Evolutionary conservation across 805 yeast genomes (phyloP), one percentile per base, ranked within the genome.

Genomic region (Zygotorulaspora chibaensis): DNA sequence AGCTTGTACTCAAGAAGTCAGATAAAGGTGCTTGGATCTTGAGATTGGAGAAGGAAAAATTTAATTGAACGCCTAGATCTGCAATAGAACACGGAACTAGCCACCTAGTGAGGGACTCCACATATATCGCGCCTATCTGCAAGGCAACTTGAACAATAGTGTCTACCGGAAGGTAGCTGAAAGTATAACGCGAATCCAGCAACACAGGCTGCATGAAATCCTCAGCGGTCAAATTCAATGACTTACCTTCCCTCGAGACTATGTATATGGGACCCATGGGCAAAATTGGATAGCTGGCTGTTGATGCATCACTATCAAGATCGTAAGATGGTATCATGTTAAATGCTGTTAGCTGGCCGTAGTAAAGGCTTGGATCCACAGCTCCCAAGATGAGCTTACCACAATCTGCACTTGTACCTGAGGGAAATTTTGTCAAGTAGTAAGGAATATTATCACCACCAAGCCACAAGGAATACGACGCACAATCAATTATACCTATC

Each of bases 81-180:
- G 71, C 73, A 12, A 83, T 65, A 10, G 74, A 65, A 66, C 93
- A 85, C 47, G 75, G 75, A 11, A 82, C 81, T 12, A 83, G 55
- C 91, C 91, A 85, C 13, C 73, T 56, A 18, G 67, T 68, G 6
- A 70, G 56, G 5, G 69, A 67, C 3, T 65, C 60, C 2, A 76
- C 72, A 58, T 77, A 85, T 51, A 72, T 76, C 0, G 91, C 91
- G 56, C 81, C 81, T 33, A 82, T 66, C 62, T 85, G 90, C 20
- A 84, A 70, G 0, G 90, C 87, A 26, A 85, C 63, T 53, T 76
- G 77, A 41, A 84, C 70, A 35, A 85, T 67, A 4, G 77, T 59
- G 38, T 75, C 73, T 34, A 74, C 64, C 0, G 91, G 91, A 29
- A 85, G 59, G 57, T 68, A 75, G 25, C 71, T 71, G 59, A 64